Base-by-base conservation (phyloP, 2,329 filamentous ascomycete genomes). In the Talaromyces sp. region DNA sequence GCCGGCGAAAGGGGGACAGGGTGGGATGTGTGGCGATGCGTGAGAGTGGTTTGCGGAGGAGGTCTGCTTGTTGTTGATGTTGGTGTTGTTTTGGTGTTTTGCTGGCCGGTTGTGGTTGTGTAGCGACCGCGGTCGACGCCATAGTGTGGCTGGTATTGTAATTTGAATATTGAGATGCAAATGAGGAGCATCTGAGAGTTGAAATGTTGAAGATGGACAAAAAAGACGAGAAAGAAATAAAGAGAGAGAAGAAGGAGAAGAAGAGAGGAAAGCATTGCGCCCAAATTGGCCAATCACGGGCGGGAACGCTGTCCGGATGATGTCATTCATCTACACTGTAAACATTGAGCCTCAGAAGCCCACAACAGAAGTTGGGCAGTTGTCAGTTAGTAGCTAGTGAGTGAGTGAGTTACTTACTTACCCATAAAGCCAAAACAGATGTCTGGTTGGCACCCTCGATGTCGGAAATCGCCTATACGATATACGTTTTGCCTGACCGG, bases 1-100 rank as follows among this genome's bases (percentile, higher is more conserved):
- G 74, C 15, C 75, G 75, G 28, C 81, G 80, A 71, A 81, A 82
- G 17, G 78, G 74, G 3, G 81, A 82, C 22, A 84, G 75, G n/a
- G 73, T 71, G 47, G 74, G 75, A 57, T 81, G 79, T 28, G 71
- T 67, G 30, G 72, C 69, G 64, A 83, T 81, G 58, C 76, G 75
- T 25, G 67, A 67, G 53, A 81, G 74, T 28, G 71, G 66, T 62
- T 72, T 73, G 56, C 53, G 27, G 36, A 49, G 55, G 61, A 25
- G 60, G 22, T 25, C 33, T 49, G 49, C 2, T 59, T 58, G 15
- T 51, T n/a, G 52, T 42, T 58, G 19, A 36, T 55, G 55, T 60
- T 52, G 49, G 17, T 30, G 17, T 30, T 30, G 28, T 53, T n/a
- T 17, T 28, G 15, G 36, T 53, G 28, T 53, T 53, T 17, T 53